Conservation (phyloP, 495 filamentous ascomycete genomes). For the Podospora tetraspora region DNA sequence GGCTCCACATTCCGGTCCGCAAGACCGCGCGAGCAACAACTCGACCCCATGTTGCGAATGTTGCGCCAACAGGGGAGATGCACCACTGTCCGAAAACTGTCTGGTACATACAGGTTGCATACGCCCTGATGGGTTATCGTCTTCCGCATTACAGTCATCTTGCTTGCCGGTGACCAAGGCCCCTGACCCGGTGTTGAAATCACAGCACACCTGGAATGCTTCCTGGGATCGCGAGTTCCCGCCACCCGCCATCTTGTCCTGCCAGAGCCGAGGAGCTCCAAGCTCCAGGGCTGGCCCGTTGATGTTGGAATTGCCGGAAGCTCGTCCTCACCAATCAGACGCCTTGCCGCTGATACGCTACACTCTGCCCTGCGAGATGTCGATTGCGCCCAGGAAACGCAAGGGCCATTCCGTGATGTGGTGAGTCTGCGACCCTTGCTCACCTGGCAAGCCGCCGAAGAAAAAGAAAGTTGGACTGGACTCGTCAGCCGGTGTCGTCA, state of each 20-base stretch:
- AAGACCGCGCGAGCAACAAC: neutral
- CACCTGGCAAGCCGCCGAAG: conserved; percentile 8
- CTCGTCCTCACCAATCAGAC: conserved; percentile 11
- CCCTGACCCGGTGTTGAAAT: neutral
- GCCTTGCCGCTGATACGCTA: conserved; percentile 7
- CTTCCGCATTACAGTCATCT: neutral
- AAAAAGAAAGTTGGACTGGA: conserved; percentile 6
- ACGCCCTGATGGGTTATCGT: neutral
- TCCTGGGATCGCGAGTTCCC: neutral
- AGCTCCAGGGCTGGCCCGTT: neutral
- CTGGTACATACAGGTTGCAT: neutral
- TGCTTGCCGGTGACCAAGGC: neutral
- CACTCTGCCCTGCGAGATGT: conserved; percentile 18
- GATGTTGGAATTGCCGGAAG: neutral
- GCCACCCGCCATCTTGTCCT: neutral
- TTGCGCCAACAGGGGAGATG: neutral
- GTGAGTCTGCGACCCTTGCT: neutral
- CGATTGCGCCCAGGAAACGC: conserved; percentile 23
- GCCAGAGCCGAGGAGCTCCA: neutral
- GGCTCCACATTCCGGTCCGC: neutral
- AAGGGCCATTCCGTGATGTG: conserved; percentile 9
- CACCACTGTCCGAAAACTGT: neutral
- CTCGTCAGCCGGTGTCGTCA: conserved; percentile 13
- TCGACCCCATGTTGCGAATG: neutral
- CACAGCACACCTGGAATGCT: neutral